These are phyloP conservation scores for Quercus alba DNA, from an alignment of 306 rosid genomes.

Conservation along the genomic window DNA sequence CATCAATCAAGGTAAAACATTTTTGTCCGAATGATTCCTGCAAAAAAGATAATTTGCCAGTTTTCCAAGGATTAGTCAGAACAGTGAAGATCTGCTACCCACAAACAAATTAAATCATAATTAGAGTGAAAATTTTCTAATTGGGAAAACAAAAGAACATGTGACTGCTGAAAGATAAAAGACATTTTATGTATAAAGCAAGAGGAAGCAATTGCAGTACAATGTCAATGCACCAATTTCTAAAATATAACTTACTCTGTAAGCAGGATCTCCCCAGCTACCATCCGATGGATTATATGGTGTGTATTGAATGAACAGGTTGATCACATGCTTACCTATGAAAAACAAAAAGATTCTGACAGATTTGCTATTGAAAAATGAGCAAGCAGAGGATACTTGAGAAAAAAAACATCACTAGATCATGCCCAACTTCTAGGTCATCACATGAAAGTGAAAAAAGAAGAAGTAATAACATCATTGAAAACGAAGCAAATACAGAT, in stretches of 20 bases:
- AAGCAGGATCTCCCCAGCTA: constrained; percentile 70
- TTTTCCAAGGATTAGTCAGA: constrained; percentile 5
- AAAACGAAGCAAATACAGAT: too few species aligned
- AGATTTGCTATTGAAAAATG: neutral
- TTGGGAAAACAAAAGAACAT: neutral
- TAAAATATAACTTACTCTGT: constrained; percentile 56
- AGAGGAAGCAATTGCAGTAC: constrained; percentile 4
- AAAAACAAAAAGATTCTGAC: constrained; percentile 10
- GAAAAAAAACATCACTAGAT: too few species aligned
- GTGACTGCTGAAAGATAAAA: neutral
- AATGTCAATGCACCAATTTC: neutral
- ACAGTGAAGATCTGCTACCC: neutral
- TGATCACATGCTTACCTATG: constrained; percentile 86
- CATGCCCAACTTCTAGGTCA: too few species aligned
- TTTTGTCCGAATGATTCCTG: constrained; percentile 73
- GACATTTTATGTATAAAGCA: neutral
- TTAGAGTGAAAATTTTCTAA: neutral
- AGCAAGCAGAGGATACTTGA: too few species aligned
- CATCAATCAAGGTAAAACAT: constrained; percentile 77
- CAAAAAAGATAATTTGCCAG: constrained; percentile 1
- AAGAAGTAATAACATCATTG: too few species aligned
- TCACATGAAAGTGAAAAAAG: too few species aligned
- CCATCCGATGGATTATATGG: constrained; percentile 83
- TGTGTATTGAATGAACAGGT: constrained; percentile 85
- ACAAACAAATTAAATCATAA: constrained; percentile 3